Percentiles rank a stretch among this genome's conserved stretches.
These are phyloP conservation scores for Raffaelea arxii DNA, from an alignment of 2,329 filamentous ascomycete species.

Conservation along the genomic window DNA sequence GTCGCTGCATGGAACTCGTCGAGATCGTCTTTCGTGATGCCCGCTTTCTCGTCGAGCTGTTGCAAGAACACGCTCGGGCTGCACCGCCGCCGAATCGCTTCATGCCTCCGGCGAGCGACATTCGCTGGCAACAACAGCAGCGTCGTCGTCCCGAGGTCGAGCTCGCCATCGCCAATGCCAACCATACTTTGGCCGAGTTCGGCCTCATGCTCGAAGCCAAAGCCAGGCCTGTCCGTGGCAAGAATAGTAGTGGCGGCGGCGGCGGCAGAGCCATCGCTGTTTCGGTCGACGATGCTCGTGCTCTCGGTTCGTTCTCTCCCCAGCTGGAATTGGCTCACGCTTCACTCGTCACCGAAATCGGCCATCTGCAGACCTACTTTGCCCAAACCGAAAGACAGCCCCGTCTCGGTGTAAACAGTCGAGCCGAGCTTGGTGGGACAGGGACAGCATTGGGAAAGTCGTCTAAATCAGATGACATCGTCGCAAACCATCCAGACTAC, in stretches of 20 bases:
- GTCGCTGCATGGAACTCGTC: conserved; percentile 1
- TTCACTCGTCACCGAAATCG: background rate
- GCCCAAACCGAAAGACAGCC: background rate
- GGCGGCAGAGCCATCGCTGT: background rate
- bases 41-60: background rate
- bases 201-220: background rate
- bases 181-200: background rate
- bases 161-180: background rate
- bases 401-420: background rate
- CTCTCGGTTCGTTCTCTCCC: background rate
- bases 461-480: background rate
- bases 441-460: background rate
- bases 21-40: background rate
- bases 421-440: background rate
- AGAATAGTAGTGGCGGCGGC: background rate
- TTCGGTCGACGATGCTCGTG: background rate
- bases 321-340: background rate
- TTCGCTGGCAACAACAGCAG: background rate
- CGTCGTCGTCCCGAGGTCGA: background rate
- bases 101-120: background rate
- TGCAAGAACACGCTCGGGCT: background rate
- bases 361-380: background rate
- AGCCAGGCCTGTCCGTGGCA: background rate
- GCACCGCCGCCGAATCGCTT: background rate
- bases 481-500: background rate